A percentile compares a stretch with the other conserved stretches of the same genome.
Evolutionary conservation across 495 filamentous ascomycete species (phyloP).

Genomic region (Penicillium canariense): DNA sequence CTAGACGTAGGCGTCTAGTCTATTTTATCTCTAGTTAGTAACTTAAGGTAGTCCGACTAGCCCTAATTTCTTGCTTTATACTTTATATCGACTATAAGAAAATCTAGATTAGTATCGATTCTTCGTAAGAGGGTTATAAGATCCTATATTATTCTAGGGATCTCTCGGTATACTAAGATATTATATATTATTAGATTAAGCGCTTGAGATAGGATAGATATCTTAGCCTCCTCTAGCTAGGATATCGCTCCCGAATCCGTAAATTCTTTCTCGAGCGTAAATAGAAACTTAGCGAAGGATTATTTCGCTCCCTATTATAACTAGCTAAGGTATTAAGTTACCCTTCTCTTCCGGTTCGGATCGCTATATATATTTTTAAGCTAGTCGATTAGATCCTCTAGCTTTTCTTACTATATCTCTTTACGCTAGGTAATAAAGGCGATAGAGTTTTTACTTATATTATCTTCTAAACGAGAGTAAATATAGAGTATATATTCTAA

Average conservation of each 20-base stretch:
- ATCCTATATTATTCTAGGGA: too few species aligned
- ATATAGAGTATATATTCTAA: conserved; percentile 4
- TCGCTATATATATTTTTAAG: conserved; percentile 2
- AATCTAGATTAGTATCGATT: too few species aligned
- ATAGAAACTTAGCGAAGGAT: neutral
- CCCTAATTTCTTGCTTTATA: conserved; percentile 1
- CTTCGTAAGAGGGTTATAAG: too few species aligned
- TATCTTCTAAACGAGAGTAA: conserved; percentile 8
- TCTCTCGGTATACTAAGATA: too few species aligned
- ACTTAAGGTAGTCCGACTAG: neutral
- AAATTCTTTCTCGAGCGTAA: neutral
- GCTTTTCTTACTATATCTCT: neutral
- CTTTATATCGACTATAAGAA: too few species aligned
- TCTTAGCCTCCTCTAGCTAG: neutral
- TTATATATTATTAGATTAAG: conserved; percentile 4
- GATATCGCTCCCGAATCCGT: neutral
- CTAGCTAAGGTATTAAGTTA: neutral
- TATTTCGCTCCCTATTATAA: neutral
- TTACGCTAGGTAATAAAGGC: conserved; percentile 3
- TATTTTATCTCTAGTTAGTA: neutral
- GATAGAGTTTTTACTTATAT: conserved; percentile 2
- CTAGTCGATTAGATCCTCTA: neutral
- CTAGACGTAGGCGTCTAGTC: neutral
- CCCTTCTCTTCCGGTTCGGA: neutral
- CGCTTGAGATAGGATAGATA: neutral